Conservation (phyloP, 2,329 filamentous ascomycete genomes). For the Cladobotryum mycophilum region DNA sequence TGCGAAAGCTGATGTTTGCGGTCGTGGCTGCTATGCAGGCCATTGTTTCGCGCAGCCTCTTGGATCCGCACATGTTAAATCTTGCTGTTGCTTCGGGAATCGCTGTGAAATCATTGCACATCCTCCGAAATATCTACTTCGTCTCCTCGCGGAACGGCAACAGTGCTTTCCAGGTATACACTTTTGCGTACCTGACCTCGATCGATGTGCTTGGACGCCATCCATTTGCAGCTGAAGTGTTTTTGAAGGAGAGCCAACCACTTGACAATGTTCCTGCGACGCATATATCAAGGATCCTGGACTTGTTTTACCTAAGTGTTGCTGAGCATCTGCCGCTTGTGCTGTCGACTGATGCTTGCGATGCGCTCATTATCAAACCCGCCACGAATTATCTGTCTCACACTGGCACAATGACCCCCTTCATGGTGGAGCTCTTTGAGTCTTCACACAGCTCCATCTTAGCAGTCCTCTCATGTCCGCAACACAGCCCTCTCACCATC, state of each 20-base stretch:
- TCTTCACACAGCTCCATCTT: slow-evolving; percentile 79
- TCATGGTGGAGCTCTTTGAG: slow-evolving; percentile 65
- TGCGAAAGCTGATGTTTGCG: slow-evolving; percentile 71
- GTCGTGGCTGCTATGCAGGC: slow-evolving; percentile 69
- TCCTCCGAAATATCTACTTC: slow-evolving; percentile 73
- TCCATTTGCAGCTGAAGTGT: slow-evolving; percentile 56
- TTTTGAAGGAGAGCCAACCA: slow-evolving; percentile 57
- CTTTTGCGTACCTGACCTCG: slow-evolving; percentile 74
- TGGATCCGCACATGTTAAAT: slow-evolving; percentile 43
- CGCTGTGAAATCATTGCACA: slow-evolving; percentile 65
- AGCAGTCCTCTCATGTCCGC: slow-evolving; percentile 71
- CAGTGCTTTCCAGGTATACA: slow-evolving; percentile 73
- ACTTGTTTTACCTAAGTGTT: slow-evolving; percentile 82
- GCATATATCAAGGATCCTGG: slow-evolving; percentile 61
- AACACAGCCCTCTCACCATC: slow-evolving; percentile 64
- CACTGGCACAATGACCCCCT: slow-evolving; percentile 36
- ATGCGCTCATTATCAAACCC: slow-evolving; percentile 66
- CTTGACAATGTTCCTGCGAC: slow-evolving; percentile 26
- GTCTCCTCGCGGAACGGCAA: slow-evolving; percentile 69
- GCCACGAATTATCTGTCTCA: slow-evolving; percentile 65
- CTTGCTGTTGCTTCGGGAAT: slow-evolving; percentile 51
- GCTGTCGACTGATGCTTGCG: slow-evolving; percentile 60
- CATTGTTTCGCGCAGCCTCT: slow-evolving; percentile 57
- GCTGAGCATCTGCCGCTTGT: slow-evolving; percentile 75
- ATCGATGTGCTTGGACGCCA: slow-evolving; percentile 77